phyloP scores from a whole-genome alignment of 331 rosid species.

The Quercus phellos region DNA sequence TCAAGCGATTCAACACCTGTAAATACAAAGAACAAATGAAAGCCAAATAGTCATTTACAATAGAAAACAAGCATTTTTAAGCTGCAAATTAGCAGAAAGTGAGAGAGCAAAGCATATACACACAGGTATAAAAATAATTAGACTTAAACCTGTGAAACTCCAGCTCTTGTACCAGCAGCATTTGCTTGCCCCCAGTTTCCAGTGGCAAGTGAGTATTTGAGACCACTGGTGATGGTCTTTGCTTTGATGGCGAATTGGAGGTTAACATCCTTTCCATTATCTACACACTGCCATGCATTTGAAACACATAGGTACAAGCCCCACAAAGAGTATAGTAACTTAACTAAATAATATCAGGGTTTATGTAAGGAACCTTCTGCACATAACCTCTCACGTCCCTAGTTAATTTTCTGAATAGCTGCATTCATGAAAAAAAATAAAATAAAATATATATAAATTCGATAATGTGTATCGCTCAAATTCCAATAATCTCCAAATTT shows the following conservation, averaged over 20 bases:
- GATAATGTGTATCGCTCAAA: neutral
- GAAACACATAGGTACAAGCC: slow-evolving; percentile 12
- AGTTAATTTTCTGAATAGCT: slow-evolving; percentile 97
- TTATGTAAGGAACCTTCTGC: slow-evolving; percentile 66
- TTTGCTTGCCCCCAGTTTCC: slow-evolving; percentile 99
- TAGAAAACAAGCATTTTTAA: neutral
- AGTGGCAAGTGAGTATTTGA: slow-evolving; percentile 96
- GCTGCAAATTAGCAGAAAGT: neutral
- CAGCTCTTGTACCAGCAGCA: slow-evolving; percentile 99
- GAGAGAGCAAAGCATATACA: neutral
- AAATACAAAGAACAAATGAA: neutral
- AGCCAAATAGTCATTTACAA: neutral
- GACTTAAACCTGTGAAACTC: slow-evolving; percentile 85
- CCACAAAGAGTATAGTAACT: slow-evolving; percentile 10
- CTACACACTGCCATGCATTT: slow-evolving; percentile 72
- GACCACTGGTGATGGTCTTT: slow-evolving; percentile 97
- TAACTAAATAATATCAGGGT: slow-evolving; percentile 2
- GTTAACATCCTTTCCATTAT: slow-evolving; percentile 96
- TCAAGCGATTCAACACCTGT: slow-evolving; percentile 93
- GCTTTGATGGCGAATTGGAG: slow-evolving; percentile 99
- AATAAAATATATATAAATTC: neutral
- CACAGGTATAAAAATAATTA: neutral
- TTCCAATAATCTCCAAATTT: neutral
- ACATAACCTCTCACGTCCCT: slow-evolving; percentile 92
- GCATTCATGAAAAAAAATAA: slow-evolving; percentile 20